Evolutionary conservation across 139 green algal species (phyloP).

Genomic region (Coelastrella sp.): DNA sequence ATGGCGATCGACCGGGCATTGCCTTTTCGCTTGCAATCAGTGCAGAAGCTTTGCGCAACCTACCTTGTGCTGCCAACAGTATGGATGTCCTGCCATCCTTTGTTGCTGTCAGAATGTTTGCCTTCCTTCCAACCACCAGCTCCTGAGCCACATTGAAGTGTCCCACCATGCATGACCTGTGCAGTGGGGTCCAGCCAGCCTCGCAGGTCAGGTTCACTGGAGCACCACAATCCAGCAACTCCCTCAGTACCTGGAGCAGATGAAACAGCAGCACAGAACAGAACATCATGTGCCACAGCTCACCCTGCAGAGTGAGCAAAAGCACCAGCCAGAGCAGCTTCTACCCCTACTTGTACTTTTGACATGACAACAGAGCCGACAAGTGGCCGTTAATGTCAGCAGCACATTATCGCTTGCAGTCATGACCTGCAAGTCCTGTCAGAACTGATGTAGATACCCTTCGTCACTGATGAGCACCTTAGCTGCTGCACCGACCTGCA

Average conservation of each 20-base stretch:
- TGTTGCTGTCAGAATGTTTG: constrained; percentile 29
- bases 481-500: constrained; percentile 3
- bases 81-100: constrained; percentile 18
- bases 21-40: neutral
- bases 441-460: too few relatives aligned
- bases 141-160: neutral
- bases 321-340: too few relatives aligned
- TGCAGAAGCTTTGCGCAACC: neutral
- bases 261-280: neutral
- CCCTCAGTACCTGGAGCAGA: constrained; percentile 3
- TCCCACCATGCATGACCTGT: neutral
- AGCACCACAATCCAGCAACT: neutral
- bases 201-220: constrained; percentile 18
- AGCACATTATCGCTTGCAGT: neutral
- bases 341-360: too few relatives aligned
- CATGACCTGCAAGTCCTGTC: too few relatives aligned
- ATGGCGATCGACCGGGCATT: too few relatives aligned
- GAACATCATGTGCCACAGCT: too few relatives aligned
- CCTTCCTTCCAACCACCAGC: neutral
- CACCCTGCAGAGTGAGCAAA: too few relatives aligned
- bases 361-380: too few relatives aligned
- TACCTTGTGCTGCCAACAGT: constrained; percentile 5
- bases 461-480: too few relatives aligned
- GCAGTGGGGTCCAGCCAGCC: constrained; percentile 16
- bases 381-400: too few relatives aligned